Evolutionary conservation across 108 stramenopile genomes (phyloP).

Genomic region (Epithemia pelagica): DNA sequence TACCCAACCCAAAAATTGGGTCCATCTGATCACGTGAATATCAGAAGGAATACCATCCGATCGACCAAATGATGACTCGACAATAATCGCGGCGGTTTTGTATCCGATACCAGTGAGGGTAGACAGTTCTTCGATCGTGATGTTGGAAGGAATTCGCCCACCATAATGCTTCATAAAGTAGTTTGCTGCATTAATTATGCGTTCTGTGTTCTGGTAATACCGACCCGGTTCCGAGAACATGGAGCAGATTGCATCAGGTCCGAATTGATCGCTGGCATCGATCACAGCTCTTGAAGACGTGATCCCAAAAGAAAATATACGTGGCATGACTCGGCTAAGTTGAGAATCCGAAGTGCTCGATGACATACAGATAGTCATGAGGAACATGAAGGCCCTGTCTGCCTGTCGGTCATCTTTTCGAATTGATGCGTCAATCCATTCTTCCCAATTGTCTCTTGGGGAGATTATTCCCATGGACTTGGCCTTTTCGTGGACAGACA

Average conservation of each 20-base stretch:
- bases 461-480: too few species aligned
- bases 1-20: neutral
- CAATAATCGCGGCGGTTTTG: neutral
- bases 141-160: neutral
- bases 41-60: neutral
- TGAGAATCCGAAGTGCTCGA: neutral
- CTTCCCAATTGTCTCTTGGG: too few species aligned
- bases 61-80: neutral
- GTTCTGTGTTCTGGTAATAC: neutral
- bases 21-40: neutral
- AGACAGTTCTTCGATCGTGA: neutral
- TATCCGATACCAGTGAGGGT: neutral
- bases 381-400: neutral
- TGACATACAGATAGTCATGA: neutral
- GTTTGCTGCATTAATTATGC: neutral
- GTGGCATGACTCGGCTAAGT: neutral
- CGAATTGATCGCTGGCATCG: neutral
- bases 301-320: neutral
- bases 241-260: neutral
- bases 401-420: too few species aligned
- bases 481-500: too few species aligned
- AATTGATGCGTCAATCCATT: too few species aligned
- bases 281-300: neutral
- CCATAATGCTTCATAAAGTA: neutral
- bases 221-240: neutral